Evolutionary conservation across 1,284 basidiomycete genomes (phyloP).

Genomic region (Anthracocystis setariae): DNA sequence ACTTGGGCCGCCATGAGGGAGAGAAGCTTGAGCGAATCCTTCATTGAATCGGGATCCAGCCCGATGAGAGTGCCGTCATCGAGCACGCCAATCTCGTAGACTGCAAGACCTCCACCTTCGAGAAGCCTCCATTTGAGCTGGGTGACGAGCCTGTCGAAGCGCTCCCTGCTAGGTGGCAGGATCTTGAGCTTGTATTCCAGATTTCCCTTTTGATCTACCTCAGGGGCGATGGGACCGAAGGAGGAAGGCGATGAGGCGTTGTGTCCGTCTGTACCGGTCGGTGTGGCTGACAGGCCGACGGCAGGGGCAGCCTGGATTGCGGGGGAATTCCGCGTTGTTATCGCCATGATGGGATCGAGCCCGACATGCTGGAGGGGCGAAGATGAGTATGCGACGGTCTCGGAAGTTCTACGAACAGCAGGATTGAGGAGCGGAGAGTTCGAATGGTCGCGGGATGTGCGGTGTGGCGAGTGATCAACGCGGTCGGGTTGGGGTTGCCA

Average conservation of each 20-base stretch:
- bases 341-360: constrained; percentile 36
- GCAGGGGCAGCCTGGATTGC: background rate
- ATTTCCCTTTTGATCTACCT: constrained; percentile 64
- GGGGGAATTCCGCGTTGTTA: constrained; percentile 28
- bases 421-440: constrained; percentile 14
- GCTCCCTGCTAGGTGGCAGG: constrained; percentile 56
- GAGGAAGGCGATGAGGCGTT: constrained; percentile 19
- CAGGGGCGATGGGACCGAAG: constrained; percentile 56
- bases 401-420: constrained; percentile 28
- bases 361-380: constrained; percentile 32
- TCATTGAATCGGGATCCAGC: constrained; percentile 56
- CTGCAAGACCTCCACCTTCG: constrained; percentile 62
- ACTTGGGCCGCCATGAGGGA: constrained; percentile 58
- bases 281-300: background rate
- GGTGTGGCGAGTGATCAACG: constrained; percentile 11
- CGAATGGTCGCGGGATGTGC: constrained; percentile 5
- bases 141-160: constrained; percentile 65
- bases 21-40: constrained; percentile 56
- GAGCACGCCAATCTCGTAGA: constrained; percentile 66
- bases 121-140: constrained; percentile 67
- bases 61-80: constrained; percentile 66
- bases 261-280: background rate
- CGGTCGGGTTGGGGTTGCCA: constrained; percentile 8
- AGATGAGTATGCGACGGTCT: constrained; percentile 27
- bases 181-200: constrained; percentile 68